Conservation (phyloP, 306 rosid genomes). For the Heteromeles arbutifolia region DNA sequence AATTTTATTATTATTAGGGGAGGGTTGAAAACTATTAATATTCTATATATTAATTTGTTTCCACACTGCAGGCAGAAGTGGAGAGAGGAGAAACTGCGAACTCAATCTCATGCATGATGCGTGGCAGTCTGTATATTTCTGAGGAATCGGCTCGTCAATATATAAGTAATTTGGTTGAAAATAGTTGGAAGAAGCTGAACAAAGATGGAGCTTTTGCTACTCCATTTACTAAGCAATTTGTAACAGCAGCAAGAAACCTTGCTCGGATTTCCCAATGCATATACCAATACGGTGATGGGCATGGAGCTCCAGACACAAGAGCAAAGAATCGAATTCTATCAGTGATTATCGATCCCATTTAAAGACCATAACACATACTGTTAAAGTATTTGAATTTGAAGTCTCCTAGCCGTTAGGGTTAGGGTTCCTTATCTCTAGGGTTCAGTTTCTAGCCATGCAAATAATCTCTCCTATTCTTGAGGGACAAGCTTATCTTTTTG, state of each 20-base stretch:
- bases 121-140: conserved; percentile 8
- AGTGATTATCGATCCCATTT: conserved; percentile 40
- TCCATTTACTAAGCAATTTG: conserved; percentile 31
- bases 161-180: conserved; percentile 18
- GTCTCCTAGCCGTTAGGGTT: too few species aligned
- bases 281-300: conserved; percentile 50
- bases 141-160: conserved; percentile 21
- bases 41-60: neutral
- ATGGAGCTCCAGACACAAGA: conserved; percentile 32
- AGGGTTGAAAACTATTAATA: too few species aligned
- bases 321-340: conserved; percentile 24
- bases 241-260: conserved; percentile 31
- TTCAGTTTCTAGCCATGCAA: too few species aligned
- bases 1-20: too few species aligned
- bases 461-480: too few species aligned
- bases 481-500: too few species aligned
- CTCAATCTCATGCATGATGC: conserved; percentile 35
- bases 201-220: conserved; percentile 15
- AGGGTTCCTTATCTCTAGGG: too few species aligned
- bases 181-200: conserved; percentile 48
- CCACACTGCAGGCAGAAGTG: conserved; percentile 33
- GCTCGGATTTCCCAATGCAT: conserved; percentile 33
- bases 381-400: too few species aligned
- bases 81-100: conserved; percentile 48
- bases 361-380: neutral